These are phyloP conservation scores for Talaromyces nanjingensis DNA, from an alignment of 495 filamentous ascomycete genomes.

Conservation along the genomic window DNA sequence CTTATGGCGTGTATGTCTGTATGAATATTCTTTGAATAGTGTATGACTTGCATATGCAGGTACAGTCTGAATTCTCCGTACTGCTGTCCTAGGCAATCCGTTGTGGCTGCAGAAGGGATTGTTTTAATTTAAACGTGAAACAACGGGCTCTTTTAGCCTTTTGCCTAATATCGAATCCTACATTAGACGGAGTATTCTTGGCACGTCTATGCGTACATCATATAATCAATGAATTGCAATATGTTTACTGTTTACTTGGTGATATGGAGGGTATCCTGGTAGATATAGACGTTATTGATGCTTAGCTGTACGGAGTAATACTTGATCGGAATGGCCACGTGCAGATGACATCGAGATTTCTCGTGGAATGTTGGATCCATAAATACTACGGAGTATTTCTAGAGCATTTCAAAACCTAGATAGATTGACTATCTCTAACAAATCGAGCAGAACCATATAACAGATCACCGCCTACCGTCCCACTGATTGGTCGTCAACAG, in stretches of 20 bases:
- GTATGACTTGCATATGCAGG: background rate
- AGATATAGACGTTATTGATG: too few relatives aligned
- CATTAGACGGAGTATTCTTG: background rate
- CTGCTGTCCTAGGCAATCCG: background rate
- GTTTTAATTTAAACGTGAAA: background rate
- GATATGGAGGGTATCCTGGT: too few relatives aligned
- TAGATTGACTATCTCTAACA: background rate
- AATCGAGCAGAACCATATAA: too few relatives aligned
- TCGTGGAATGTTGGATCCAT: background rate
- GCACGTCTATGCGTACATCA: background rate
- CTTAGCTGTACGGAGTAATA: too few relatives aligned
- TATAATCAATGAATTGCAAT: too few relatives aligned
- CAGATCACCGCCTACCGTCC: too few relatives aligned
- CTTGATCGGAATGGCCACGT: too few relatives aligned
- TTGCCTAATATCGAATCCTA: background rate
- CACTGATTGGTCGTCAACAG: background rate
- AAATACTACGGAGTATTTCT: background rate
- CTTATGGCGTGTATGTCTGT: background rate
- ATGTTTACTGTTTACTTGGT: too few relatives aligned
- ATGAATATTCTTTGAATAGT: background rate
- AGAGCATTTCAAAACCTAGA: background rate
- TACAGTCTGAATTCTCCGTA: background rate
- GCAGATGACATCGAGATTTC: too few relatives aligned
- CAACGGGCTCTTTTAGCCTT: background rate
- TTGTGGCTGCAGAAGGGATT: background rate